These are phyloP conservation scores for Lasiosphaeria hispida DNA, from an alignment of 495 filamentous ascomycete genomes.

Conservation along the genomic window DNA sequence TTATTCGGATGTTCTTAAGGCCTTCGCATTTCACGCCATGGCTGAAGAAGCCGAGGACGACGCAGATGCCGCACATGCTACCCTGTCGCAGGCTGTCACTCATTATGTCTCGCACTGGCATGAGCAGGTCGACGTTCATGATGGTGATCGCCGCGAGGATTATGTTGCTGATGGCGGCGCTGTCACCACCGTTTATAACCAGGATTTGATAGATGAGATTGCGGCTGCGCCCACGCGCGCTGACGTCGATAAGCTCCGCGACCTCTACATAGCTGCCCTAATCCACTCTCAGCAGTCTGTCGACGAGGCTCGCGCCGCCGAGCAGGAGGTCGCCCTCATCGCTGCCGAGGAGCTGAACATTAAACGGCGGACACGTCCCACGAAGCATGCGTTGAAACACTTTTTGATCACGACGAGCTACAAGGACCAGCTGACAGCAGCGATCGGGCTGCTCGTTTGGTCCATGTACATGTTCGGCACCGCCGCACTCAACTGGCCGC, in stretches of 20 bases:
- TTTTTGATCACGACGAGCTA: conserved; percentile 27
- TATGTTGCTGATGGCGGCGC: conserved; percentile 19
- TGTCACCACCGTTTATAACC: conserved; percentile 31
- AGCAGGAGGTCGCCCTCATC: conserved; percentile 29
- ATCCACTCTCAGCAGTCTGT: conserved; percentile 24
- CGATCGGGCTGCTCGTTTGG: conserved; percentile 28
- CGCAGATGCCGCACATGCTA: conserved; percentile 19
- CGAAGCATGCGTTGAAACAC: conserved; percentile 21
- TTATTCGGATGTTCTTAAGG: conserved; percentile 27
- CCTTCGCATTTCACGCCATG: conserved; percentile 24
- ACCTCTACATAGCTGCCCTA: conserved; percentile 29
- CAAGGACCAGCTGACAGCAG: conserved; percentile 31
- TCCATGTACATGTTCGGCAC: conserved; percentile 31
- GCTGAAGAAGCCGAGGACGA: conserved; percentile 25
- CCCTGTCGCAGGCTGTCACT: conserved; percentile 19
- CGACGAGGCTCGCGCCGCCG: conserved; percentile 25
- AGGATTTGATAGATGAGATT: conserved; percentile 29
- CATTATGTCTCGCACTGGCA: conserved; percentile 34
- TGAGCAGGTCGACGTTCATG: conserved; percentile 25
- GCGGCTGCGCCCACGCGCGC: conserved; percentile 28
- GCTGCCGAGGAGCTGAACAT: conserved; percentile 29
- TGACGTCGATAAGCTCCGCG: conserved; percentile 31
- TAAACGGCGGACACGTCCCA: conserved; percentile 15
- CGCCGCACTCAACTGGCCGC: conserved; percentile 30
- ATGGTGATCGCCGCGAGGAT: conserved; percentile 16